These are phyloP conservation scores for Thalassiosira pacifica DNA, from an alignment of 352 stramenopile species.

Conservation along the genomic window DNA sequence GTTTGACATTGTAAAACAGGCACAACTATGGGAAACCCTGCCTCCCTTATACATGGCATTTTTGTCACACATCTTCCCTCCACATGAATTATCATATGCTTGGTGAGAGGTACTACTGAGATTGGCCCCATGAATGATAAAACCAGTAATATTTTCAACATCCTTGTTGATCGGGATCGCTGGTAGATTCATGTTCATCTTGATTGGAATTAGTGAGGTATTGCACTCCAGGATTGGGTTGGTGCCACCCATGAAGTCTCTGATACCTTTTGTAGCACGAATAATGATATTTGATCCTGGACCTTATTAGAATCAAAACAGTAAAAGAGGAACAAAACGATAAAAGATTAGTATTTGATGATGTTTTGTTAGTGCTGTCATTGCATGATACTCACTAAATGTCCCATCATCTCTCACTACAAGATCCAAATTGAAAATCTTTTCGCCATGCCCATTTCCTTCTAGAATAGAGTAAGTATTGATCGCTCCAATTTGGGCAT, in stretches of 20 bases:
- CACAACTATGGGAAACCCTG: background rate
- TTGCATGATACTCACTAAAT: background rate
- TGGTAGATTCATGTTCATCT: background rate
- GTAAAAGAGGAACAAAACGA: background rate
- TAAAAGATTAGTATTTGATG: background rate
- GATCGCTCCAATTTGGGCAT: background rate
- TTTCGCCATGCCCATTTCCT: background rate
- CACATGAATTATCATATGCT: background rate
- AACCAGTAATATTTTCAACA: background rate
- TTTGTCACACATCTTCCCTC: background rate
- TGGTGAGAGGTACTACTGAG: background rate
- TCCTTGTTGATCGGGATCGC: background rate
- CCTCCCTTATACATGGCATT: background rate
- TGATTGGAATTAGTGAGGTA: background rate
- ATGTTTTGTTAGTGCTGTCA: background rate
- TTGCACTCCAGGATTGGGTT: background rate
- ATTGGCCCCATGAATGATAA: background rate
- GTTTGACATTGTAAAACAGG: background rate
- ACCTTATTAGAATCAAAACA: too few relatives aligned
- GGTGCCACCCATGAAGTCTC: background rate
- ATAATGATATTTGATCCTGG: background rate
- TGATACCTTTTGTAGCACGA: background rate
- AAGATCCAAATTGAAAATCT: background rate
- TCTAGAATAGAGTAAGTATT: background rate
- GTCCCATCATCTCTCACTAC: background rate